Percentiles rank a stretch among this genome's conserved stretches.
These are phyloP conservation scores for Brettanomyces custersianus DNA, from an alignment of 805 yeast species.

Conservation along the genomic window DNA sequence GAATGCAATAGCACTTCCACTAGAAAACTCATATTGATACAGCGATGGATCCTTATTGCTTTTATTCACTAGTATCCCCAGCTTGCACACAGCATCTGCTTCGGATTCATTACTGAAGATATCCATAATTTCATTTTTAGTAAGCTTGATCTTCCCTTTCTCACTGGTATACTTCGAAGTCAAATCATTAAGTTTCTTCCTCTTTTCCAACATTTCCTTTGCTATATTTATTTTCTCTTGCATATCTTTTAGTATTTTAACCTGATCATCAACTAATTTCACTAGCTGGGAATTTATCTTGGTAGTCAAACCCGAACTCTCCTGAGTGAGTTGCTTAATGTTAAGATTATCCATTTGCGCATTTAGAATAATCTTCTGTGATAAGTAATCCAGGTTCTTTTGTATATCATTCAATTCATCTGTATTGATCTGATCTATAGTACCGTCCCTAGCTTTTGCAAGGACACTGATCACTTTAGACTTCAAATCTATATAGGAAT, in stretches of 20 bases:
- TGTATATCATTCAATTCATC: conserved; percentile 13
- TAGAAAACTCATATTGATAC: conserved; percentile 17
- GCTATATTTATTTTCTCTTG: conserved; percentile 14
- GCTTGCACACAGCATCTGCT: conserved; percentile 12
- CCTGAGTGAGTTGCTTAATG: conserved; percentile 8
- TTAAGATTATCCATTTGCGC: conserved; percentile 14
- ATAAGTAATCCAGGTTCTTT: conserved; percentile 11
- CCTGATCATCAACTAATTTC: conserved; percentile 13
- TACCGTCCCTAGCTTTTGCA: conserved; percentile 9
- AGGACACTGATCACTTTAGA: conserved; percentile 9
- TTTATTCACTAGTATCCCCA: conserved; percentile 14
- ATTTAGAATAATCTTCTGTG: conserved; percentile 12
- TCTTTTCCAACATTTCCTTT: conserved; percentile 14
- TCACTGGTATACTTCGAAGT: conserved; percentile 15
- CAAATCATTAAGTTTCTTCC: conserved; percentile 18
- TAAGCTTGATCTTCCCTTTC: conserved; percentile 15
- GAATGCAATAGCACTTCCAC: conserved; percentile 12
- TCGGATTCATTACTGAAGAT: conserved; percentile 23
- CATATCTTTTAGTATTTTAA: conserved; percentile 14
- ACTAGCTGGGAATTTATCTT: conserved; percentile 12
- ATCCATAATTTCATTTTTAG: conserved; percentile 14
- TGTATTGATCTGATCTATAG: conserved; percentile 7
- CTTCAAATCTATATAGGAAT: conserved; percentile 16
- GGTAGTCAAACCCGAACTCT: conserved; percentile 13
- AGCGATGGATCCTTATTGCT: conserved; percentile 8